Conservation (phyloP, 257 asterid genomes). For the Thymus quinquecostatus region DNA sequence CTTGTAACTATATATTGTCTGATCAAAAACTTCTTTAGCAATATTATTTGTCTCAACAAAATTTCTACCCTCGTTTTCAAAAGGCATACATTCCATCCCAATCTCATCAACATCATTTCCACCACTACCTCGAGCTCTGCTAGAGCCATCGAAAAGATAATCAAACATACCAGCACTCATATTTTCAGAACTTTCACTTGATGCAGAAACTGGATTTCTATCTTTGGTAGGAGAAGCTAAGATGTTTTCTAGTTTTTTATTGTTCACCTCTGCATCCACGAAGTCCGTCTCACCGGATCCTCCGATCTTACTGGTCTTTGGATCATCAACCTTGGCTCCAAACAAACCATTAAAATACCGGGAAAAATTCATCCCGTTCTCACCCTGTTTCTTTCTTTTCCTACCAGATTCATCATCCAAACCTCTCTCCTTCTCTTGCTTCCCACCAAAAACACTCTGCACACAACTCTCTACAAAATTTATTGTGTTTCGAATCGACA, state of each 20-base stretch:
- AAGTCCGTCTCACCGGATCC: slow-evolving; percentile 41
- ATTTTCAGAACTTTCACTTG: slow-evolving; percentile 29
- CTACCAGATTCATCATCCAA: slow-evolving; percentile 42
- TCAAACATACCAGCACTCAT: slow-evolving; percentile 31
- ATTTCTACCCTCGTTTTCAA: slow-evolving; percentile 37
- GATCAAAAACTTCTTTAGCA: slow-evolving; percentile 43
- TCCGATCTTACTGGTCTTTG: slow-evolving; percentile 42
- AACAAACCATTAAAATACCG: slow-evolving; percentile 47
- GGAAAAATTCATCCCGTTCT: slow-evolving; percentile 39
- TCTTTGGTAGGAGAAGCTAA: slow-evolving; percentile 48
- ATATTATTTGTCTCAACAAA: slow-evolving; percentile 37
- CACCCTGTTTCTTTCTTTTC: slow-evolving; percentile 52
- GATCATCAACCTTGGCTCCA: slow-evolving; percentile 42
- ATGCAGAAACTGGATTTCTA: slow-evolving; percentile 34
- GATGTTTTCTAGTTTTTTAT: slow-evolving; percentile 43
- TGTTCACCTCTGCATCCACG: slow-evolving; percentile 40
- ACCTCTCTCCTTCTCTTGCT: slow-evolving; percentile 45
- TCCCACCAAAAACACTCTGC: slow-evolving; percentile 39
- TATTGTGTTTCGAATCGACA: slow-evolving; percentile 39
- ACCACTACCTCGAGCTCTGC: slow-evolving; percentile 31
- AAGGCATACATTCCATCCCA: slow-evolving; percentile 34
- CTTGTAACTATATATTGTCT: slow-evolving; percentile 43
- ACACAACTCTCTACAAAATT: slow-evolving; percentile 53
- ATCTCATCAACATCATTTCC: slow-evolving; percentile 32
- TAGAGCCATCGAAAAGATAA: slow-evolving; percentile 23